Evolutionary conservation across 768 basidiomycete genomes (phyloP).

Genomic region (Lyophyllum semitale): DNA sequence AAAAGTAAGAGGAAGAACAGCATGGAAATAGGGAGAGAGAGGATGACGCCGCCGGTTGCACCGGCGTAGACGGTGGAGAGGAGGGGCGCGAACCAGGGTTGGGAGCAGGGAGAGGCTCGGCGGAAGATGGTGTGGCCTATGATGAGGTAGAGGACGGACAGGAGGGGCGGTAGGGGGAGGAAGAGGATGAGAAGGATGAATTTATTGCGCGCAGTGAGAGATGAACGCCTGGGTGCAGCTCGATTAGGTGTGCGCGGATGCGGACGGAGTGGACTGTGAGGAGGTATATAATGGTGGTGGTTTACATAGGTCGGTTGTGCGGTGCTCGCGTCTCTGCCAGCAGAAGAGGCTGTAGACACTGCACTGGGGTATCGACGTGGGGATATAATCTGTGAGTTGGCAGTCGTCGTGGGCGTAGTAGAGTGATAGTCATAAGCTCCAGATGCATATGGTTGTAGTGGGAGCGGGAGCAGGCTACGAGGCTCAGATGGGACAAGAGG

Average conservation of each 20-base stretch:
- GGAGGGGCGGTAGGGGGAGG: constrained; percentile 33
- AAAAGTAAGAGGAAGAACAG: constrained; percentile 31
- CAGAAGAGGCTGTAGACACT: background rate
- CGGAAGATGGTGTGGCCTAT: constrained; percentile 34
- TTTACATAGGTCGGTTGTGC: constrained; percentile 2
- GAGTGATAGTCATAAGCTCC: constrained; percentile 1
- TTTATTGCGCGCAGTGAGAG: too few relatives aligned
- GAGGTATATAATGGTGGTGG: constrained; percentile 3
- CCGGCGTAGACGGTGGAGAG: constrained; percentile 32
- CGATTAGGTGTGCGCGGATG: background rate
- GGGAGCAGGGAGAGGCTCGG: constrained; percentile 13
- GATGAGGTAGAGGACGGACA: constrained; percentile 31
- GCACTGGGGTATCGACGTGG: background rate
- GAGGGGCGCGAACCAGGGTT: constrained; percentile 22
- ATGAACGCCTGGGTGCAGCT: too few relatives aligned
- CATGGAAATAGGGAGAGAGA: constrained; percentile 33
- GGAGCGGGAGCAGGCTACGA: background rate
- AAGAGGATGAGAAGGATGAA: constrained; percentile 25
- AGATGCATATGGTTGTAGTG: constrained; percentile 2
- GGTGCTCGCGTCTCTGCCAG: background rate
- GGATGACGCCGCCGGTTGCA: constrained; percentile 34
- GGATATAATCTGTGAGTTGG: background rate
- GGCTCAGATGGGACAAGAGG: background rate
- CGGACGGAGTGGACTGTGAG: background rate
- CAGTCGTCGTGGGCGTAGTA: background rate